A percentile compares a stretch with the other conserved stretches of the same genome.
These are phyloP conservation scores for Cucumis sativus DNA, from an alignment of 306 rosid species.

Conservation along the genomic window DNA sequence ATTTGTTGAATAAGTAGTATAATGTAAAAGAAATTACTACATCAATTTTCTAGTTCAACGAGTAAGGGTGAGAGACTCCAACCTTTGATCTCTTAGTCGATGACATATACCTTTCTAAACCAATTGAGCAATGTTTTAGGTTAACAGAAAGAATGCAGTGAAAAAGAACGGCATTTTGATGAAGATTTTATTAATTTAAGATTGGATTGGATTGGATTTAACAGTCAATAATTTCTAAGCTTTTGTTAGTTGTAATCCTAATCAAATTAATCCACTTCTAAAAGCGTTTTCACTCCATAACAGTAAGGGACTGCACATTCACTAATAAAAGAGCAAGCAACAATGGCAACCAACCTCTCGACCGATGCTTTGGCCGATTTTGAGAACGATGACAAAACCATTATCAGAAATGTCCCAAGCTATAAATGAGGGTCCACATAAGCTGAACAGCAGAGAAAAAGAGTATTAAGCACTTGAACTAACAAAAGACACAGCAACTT, in stretches of 20 bases:
- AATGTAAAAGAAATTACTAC: not conserved
- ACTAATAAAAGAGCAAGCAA: not conserved
- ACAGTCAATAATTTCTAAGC: not conserved
- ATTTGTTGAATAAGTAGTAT: too few species aligned
- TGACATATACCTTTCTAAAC: too few species aligned
- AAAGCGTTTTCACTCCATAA: not conserved
- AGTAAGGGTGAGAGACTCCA: too few species aligned
- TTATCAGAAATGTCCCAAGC: constrained; percentile 85
- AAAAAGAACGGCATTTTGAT: not conserved
- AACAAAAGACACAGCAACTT: not conserved
- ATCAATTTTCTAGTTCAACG: too few species aligned
- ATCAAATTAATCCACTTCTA: constrained; percentile 3
- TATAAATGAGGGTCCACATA: constrained; percentile 80
- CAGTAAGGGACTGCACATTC: not conserved
- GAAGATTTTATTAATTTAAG: not conserved
- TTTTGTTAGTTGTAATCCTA: constrained; percentile 1
- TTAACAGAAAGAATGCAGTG: not conserved
- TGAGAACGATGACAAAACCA: not conserved
- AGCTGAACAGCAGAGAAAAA: constrained; percentile 42
- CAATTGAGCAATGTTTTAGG: too few species aligned
- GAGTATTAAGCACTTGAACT: not conserved
- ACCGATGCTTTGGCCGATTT: not conserved
- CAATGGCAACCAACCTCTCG: not conserved
- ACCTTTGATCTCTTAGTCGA: too few species aligned
- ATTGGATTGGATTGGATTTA: not conserved